A percentile compares a stretch with the other conserved stretches of the same genome.
phyloP scores from a whole-genome alignment of 768 basidiomycete species.

The Calocera viscosa region DNA sequence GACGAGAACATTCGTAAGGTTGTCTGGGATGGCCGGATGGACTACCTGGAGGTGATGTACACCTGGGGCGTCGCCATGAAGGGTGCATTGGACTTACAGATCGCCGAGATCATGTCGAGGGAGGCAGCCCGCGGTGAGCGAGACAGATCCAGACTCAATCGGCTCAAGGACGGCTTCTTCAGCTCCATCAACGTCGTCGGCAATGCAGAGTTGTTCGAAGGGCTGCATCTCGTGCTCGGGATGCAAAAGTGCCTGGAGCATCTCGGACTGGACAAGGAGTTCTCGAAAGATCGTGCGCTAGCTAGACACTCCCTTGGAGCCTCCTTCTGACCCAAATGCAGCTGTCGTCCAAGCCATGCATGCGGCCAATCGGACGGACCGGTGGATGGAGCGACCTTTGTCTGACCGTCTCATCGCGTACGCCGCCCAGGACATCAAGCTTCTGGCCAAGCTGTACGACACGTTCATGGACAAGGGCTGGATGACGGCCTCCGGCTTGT shows the following conservation, averaged over 20 bases:
- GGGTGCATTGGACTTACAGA: constrained; percentile 33
- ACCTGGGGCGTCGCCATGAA: constrained; percentile 24
- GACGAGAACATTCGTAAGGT: constrained; percentile 28
- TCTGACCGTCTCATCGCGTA: constrained; percentile 29
- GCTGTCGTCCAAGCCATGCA: constrained; percentile 32
- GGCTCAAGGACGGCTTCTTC: constrained; percentile 23
- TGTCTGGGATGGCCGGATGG: constrained; percentile 35
- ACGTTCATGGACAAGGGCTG: constrained; percentile 23
- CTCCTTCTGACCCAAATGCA: constrained; percentile 12
- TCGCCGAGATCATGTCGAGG: constrained; percentile 31
- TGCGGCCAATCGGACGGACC: constrained; percentile 21
- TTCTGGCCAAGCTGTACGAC: constrained; percentile 30
- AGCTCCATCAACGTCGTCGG: constrained; percentile 21
- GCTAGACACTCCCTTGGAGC: not conserved
- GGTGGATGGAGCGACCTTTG: constrained; percentile 33
- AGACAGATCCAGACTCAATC: constrained; percentile 22
- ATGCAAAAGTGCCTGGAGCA: constrained; percentile 28
- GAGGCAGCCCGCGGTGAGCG: constrained; percentile 20
- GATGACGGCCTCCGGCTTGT: constrained; percentile 8
- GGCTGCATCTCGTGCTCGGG: constrained; percentile 29
- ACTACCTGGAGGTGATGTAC: constrained; percentile 29
- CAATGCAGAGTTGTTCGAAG: constrained; percentile 22
- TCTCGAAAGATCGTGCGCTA: constrained; percentile 28
- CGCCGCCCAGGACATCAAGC: constrained; percentile 34
- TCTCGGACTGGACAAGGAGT: constrained; percentile 19